Conservation (phyloP, 2,329 filamentous ascomycete genomes). For the Alternaria sp. region DNA sequence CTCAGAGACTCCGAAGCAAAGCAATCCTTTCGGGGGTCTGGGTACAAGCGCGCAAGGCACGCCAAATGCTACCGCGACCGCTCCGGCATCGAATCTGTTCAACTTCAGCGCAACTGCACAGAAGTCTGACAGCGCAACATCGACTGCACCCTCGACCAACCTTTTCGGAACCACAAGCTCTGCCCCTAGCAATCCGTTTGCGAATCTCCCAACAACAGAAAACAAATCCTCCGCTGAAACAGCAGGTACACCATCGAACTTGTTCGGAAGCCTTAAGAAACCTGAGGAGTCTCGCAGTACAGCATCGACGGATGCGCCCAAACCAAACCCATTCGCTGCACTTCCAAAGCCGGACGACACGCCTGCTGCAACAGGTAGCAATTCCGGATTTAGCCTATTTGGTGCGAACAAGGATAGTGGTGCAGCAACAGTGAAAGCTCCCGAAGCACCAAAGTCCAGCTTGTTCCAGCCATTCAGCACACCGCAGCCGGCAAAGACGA, state of each 20-base stretch:
- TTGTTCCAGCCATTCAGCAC: constrained; percentile 35
- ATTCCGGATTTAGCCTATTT: constrained; percentile 24
- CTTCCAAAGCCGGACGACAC: constrained; percentile 24
- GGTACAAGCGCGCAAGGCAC: constrained; percentile 21
- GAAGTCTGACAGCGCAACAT: constrained; percentile 19
- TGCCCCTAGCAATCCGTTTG: constrained; percentile 24
- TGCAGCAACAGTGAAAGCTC: constrained; percentile 18
- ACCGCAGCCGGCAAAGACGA: constrained; percentile 31
- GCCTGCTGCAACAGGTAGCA: constrained; percentile 13
- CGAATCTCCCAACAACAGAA: constrained; percentile 19
- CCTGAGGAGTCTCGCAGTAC: constrained; percentile 12
- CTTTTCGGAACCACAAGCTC: constrained; percentile 17
- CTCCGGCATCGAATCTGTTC: constrained; percentile 24
- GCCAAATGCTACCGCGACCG: constrained; percentile 18
- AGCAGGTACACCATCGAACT: constrained; percentile 18
- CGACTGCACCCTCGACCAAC: constrained; percentile 21
- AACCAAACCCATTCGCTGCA: constrained; percentile 30
- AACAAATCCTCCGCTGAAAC: constrained; percentile 13
- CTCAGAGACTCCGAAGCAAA: constrained; percentile 14
- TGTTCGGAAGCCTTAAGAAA: constrained; percentile 31
- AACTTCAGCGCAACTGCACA: constrained; percentile 24
- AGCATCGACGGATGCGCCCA: constrained; percentile 25
- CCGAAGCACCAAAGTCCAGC: constrained; percentile 24
- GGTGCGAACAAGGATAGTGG: constrained; percentile 22
- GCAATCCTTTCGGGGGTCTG: constrained; percentile 23